Evolutionary conservation across 2,329 filamentous ascomycete species (phyloP), one percentile per base, ranked within the genome.

Genomic region (Xylaria hypoxylon): DNA sequence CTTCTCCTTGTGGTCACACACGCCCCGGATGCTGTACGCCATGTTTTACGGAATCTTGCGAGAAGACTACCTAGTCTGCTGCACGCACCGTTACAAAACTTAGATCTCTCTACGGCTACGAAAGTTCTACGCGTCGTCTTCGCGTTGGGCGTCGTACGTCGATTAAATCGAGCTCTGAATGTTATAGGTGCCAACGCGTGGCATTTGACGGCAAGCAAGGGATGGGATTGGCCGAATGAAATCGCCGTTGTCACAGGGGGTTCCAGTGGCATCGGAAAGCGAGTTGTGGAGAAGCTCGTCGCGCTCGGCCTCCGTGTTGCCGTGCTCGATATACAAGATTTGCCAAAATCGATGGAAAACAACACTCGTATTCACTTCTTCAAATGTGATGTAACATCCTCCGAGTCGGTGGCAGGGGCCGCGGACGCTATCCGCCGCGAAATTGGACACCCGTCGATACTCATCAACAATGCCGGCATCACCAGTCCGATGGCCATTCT

Each of bases 201-300:
- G 68, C 68, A 59, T 17, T 19, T 62, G 31, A 62, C 53, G 17
- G 52, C 60, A n/a, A 59, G 57, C 47, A 64, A 64, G 15, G 68
- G 66, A 19, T 70, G 68, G 68, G 63, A 70, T n/a, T 70, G 68
- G 68, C 64, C 66, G 1, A 68, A 68, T 15, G 68, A 70, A 24
- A 63, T 69, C 38, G 68, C 68, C 0, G 68, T 70, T 15, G 61
- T 70, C 42, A 70, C 68, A 0, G 68, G 68, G 11, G 68, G 68
- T 15, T 67, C 68, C 11, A 68, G 68, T 17, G 68, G 68, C 22
- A 69, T 70, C 31, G 68, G 68, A 47, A 68, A 65, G 56, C 33
- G 53, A 1, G 8, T 67, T 6, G 64, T 60, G n/a, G 63, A 70
- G 59, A 69, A 59, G 28, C 66, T 70, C 17, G 64, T 35, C 24